A percentile compares a stretch with the other conserved stretches of the same genome.
These are phyloP conservation scores for Wickerhamiella shivajii DNA, from an alignment of 805 yeast species.

Conservation along the genomic window DNA sequence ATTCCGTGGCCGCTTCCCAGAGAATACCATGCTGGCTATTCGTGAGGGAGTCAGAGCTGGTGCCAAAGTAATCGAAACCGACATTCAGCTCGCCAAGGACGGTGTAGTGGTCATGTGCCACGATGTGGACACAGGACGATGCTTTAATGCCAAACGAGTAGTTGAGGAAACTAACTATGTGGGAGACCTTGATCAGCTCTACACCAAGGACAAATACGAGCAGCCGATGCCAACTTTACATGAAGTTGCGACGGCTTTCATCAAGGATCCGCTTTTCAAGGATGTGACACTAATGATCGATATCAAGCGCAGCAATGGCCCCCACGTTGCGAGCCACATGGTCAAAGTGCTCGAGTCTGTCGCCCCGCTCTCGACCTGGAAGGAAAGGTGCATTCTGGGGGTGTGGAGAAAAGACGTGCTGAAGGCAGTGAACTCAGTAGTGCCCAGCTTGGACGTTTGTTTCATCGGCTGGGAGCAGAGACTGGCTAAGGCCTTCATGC, in stretches of 20 bases:
- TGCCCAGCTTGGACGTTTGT: constrained; percentile 24
- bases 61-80: constrained; percentile 37
- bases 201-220: constrained; percentile 22
- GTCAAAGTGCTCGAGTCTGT: constrained; percentile 26
- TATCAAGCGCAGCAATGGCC: constrained; percentile 35
- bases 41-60: constrained; percentile 34
- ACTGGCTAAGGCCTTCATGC: constrained; percentile 24
- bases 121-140: constrained; percentile 36
- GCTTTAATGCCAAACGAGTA: constrained; percentile 29
- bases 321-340: constrained; percentile 30
- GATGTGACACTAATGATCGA: constrained; percentile 34
- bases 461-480: constrained; percentile 28
- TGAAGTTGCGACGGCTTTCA: constrained; percentile 30
- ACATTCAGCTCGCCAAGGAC: constrained; percentile 39
- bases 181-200: constrained; percentile 28
- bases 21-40: constrained; percentile 34
- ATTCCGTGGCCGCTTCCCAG: constrained; percentile 29
- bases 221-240: constrained; percentile 31
- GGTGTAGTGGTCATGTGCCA: constrained; percentile 42
- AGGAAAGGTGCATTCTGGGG: constrained; percentile 34
- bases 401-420: constrained; percentile 38
- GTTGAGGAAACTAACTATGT: constrained; percentile 28
- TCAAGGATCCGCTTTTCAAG: constrained; percentile 21
- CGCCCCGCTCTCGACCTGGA: constrained; percentile 33
- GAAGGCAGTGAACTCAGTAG: constrained; percentile 28